Conservation (phyloP, 1,284 basidiomycete genomes). For the Boletus semigastroideus region DNA sequence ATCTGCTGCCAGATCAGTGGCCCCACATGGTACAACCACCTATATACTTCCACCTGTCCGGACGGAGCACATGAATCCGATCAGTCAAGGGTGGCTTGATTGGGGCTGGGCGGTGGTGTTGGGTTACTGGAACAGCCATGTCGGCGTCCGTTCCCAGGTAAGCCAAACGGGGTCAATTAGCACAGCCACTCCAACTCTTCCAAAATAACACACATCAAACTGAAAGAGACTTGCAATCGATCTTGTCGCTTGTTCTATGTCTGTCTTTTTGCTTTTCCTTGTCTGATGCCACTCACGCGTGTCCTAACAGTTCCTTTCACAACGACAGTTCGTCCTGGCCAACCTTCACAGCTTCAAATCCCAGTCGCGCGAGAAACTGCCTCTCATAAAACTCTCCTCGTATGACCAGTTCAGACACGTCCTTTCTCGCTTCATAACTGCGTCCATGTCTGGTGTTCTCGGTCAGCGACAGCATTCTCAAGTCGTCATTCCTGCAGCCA, state of each 20-base stretch:
- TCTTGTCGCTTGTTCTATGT: slow-evolving; percentile 29
- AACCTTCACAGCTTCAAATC: slow-evolving; percentile 29
- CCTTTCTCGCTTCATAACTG: slow-evolving; percentile 48
- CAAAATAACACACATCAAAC: slow-evolving; percentile 25
- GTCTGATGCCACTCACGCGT: background rate
- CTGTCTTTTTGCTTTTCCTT: background rate
- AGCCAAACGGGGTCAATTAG: no score
- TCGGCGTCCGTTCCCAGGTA: background rate
- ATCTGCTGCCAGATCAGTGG: no score
- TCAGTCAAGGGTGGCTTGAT: background rate
- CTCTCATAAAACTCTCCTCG: slow-evolving; percentile 45
- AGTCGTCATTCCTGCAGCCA: slow-evolving; percentile 13
- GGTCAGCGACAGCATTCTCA: slow-evolving; percentile 23
- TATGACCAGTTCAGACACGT: slow-evolving; percentile 55
- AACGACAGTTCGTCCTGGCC: slow-evolving; percentile 33
- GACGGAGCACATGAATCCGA: no score
- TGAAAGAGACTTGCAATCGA: slow-evolving; percentile 23
- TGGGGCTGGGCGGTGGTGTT: background rate
- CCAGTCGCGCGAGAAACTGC: slow-evolving; percentile 39
- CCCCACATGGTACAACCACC: no score
- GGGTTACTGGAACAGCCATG: background rate
- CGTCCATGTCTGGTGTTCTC: slow-evolving; percentile 42
- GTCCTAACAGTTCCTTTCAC: slow-evolving; percentile 22
- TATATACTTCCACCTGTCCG: no score
- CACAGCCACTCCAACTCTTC: slow-evolving; percentile 21